Evolutionary conservation across 1,284 basidiomycete species (phyloP).

Genomic region (Ganoderma lingzhi): DNA sequence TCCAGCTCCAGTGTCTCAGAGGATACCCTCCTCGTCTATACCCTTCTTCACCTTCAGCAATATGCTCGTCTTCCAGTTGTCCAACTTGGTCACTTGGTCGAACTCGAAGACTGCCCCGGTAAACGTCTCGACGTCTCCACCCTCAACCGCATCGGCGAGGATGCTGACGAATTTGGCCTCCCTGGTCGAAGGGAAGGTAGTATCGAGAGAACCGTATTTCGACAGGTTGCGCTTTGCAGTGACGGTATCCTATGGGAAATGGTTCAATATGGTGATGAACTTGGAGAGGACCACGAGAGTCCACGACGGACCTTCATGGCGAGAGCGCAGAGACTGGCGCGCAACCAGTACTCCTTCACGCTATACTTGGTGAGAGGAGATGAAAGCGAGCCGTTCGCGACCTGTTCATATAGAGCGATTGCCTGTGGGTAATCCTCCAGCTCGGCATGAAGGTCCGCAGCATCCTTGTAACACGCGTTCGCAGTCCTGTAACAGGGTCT

Average conservation of each 20-base stretch:
- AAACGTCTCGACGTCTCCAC: slow-evolving; percentile 81
- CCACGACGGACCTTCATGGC: slow-evolving; percentile 79
- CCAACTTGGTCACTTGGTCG: slow-evolving; percentile 89
- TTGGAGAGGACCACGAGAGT: neutral
- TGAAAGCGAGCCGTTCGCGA: slow-evolving; percentile 86
- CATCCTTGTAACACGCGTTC: slow-evolving; percentile 95
- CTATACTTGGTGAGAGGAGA: slow-evolving; percentile 96
- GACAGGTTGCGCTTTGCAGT: slow-evolving; percentile 82
- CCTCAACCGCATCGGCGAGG: slow-evolving; percentile 83
- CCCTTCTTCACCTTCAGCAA: slow-evolving; percentile 88
- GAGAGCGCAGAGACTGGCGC: slow-evolving; percentile 88
- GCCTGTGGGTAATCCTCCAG: slow-evolving; percentile 88
- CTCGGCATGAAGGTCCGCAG: slow-evolving; percentile 94
- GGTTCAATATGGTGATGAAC: slow-evolving; percentile 7
- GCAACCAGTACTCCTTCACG: slow-evolving; percentile 98
- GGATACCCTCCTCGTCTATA: slow-evolving; percentile 66
- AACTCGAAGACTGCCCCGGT: slow-evolving; percentile 85
- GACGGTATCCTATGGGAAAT: slow-evolving; percentile 77
- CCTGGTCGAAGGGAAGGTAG: slow-evolving; percentile 85
- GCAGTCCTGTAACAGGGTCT: slow-evolving; percentile 73
- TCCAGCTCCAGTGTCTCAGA: slow-evolving; percentile 12
- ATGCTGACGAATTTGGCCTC: slow-evolving; percentile 89
- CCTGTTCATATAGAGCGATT: slow-evolving; percentile 89
- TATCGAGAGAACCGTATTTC: slow-evolving; percentile 80
- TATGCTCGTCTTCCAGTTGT: slow-evolving; percentile 94